phyloP scores from a whole-genome alignment of 2,329 filamentous ascomycete species.

The Paracorniculantispora psalliotae region DNA sequence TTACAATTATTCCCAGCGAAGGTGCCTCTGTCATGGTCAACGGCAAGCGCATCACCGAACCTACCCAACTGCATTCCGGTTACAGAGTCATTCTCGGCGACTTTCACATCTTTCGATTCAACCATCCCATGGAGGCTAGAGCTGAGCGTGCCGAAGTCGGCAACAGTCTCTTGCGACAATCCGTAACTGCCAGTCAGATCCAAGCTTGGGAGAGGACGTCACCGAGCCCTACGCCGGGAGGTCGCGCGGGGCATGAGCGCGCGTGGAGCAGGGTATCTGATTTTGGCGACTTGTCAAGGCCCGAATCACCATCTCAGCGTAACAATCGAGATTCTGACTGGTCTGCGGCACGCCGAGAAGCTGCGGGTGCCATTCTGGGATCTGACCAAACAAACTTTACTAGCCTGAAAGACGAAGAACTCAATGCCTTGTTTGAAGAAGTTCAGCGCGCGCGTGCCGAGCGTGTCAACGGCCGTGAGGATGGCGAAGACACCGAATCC shows the following conservation, averaged over 20 bases:
- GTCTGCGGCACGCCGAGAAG: slow-evolving; percentile 88
- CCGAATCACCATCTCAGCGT: slow-evolving; percentile 68
- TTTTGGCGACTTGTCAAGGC: slow-evolving; percentile 63
- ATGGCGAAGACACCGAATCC: slow-evolving; percentile 86
- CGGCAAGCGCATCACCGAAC: slow-evolving; percentile 80
- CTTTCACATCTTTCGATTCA: slow-evolving; percentile 98
- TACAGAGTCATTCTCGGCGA: slow-evolving; percentile 94
- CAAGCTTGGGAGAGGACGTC: slow-evolving; percentile 51
- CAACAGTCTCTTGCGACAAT: slow-evolving; percentile 81
- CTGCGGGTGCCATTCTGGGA: slow-evolving; percentile 84
- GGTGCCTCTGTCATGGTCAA: slow-evolving; percentile 99
- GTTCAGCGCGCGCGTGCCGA: slow-evolving; percentile 81
- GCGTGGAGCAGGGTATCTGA: slow-evolving; percentile 79
- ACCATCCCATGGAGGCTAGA: slow-evolving; percentile 91
- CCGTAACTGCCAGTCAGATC: slow-evolving; percentile 59
- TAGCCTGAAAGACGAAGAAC: slow-evolving; percentile 85
- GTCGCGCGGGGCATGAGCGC: slow-evolving; percentile 67
- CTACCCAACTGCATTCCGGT: slow-evolving; percentile 81
- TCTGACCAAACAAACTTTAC: slow-evolving; percentile 80
- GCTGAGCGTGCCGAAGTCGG: slow-evolving; percentile 81
- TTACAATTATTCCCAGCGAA: slow-evolving; percentile 84
- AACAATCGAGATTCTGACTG: slow-evolving; percentile 82
- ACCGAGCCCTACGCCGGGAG: slow-evolving; percentile 58
- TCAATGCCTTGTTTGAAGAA: slow-evolving; percentile 90
- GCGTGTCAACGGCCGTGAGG: slow-evolving; percentile 66